phyloP scores from a whole-genome alignment of 306 rosid genomes.

The Biancaea sappan region DNA sequence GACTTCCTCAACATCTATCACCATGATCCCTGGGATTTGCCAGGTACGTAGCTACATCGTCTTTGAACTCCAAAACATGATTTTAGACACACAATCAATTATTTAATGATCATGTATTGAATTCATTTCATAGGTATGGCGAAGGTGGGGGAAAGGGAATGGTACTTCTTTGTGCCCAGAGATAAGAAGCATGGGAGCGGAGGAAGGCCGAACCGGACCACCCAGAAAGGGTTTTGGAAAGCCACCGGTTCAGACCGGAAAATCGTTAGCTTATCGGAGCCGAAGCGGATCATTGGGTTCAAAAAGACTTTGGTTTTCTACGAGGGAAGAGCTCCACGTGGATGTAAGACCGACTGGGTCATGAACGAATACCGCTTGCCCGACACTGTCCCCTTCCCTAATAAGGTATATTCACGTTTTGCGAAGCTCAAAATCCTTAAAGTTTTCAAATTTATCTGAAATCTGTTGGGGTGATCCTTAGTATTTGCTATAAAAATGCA shows the following conservation, averaged over 20 bases:
- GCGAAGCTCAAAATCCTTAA: too few species aligned
- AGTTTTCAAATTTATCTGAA: too few species aligned
- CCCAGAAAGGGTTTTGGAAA: constrained; percentile 90
- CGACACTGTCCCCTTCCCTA: constrained; percentile 55
- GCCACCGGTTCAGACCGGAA: constrained; percentile 95
- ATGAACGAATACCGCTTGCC: constrained; percentile 98
- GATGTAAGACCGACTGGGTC: constrained; percentile 93
- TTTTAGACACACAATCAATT: too few species aligned
- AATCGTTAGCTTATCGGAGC: constrained; percentile 66
- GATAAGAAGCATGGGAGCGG: constrained; percentile 86
- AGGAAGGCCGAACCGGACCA: constrained; percentile 94
- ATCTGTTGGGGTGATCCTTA: too few species aligned
- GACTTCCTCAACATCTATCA: constrained; percentile 82
- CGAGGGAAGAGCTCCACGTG: constrained; percentile 82
- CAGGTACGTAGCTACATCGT: constrained; percentile 61
- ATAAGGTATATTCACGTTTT: too few species aligned
- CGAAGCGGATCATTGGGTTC: constrained; percentile 73
- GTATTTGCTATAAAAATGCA: constrained; percentile 28
- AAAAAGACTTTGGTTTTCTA: constrained; percentile 94
- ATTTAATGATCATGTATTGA: too few species aligned
- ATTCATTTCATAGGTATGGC: constrained; percentile 78
- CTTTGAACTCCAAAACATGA: too few species aligned
- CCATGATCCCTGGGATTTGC: constrained; percentile 87
- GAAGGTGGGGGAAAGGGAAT: constrained; percentile 88
- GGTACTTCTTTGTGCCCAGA: constrained; percentile 99